Evolutionary conservation across 306 rosid species (phyloP), one percentile per base, ranked within the genome.

Genomic region (Adenanthera pavonina): DNA sequence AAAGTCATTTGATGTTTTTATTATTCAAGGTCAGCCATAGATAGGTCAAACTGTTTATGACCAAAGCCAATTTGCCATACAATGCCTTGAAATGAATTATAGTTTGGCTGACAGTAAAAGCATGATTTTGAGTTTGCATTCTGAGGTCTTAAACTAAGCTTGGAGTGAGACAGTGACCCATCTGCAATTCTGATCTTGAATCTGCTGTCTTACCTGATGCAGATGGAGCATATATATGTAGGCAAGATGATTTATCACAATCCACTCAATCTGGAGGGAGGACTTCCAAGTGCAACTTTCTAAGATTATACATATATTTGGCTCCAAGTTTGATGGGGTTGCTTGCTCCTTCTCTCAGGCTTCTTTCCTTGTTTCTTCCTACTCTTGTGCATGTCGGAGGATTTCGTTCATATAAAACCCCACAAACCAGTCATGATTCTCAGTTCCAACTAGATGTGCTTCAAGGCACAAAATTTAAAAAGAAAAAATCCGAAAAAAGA

Each of bases 121-220:
- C 30, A 25, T 25, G 30, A 25, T 25, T 25, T 25, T 25, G 30
- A 25, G 30, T 25, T 25, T 25, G 30, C 30, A 25, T 25, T 25
- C 30, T 25, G 30, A 25, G 30, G 30, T 25, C 30, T 25, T 25
- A 25, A 25, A 25, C 30, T 25, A 25, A 25, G 30, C 30, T 0
- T 25, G 30, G 1, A 25, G 30, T 25, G 30, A 25, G 30, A 25
- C 30, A 25, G 30, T 25, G 30, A 25, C 30, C 30, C 30, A 25
- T 25, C 30, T 25, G 30, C 30, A 25, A 25, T 25, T 25, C 30
- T 57, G 91, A 91, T 38, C 78, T 94, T 17, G 90, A 92, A 69
- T 66, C 87, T 61, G 12, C 69, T 59, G 84, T 84, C 10, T 57
- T 85, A 49, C 86, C 80, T 1, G 94, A 92, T 85, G 90, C 97